Evolutionary conservation across 2,329 filamentous ascomycete genomes (phyloP).

Genomic region (Exophiala dermatitidis): DNA sequence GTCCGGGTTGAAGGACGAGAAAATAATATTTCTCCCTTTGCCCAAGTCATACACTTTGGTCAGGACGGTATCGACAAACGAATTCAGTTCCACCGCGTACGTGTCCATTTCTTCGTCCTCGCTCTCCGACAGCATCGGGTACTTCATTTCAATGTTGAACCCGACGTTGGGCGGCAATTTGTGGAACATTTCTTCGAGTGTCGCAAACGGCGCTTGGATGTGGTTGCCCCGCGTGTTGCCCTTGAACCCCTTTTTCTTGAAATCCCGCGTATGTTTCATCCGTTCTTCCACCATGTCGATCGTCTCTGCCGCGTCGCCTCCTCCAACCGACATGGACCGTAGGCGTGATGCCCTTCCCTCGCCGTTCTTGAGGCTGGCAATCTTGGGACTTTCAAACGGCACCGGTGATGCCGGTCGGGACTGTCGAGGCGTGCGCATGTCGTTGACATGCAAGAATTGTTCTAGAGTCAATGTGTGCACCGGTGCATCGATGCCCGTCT

Average conservation of each 20-base stretch:
- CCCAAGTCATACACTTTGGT: constrained; percentile 82
- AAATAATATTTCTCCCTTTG: constrained; percentile 81
- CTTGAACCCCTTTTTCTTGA: constrained; percentile 91
- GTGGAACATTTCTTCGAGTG: constrained; percentile 84
- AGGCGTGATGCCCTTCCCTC: constrained; percentile 30
- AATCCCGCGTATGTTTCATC: constrained; percentile 96
- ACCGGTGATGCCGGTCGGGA: constrained; percentile 44
- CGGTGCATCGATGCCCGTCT: constrained; percentile 93
- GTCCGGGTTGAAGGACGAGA: constrained; percentile 95
- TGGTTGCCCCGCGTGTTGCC: constrained; percentile 89
- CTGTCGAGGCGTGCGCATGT: constrained; percentile 42
- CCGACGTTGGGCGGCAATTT: constrained; percentile 75
- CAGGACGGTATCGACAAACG: constrained; percentile 89
- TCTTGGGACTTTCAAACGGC: constrained; percentile 16
- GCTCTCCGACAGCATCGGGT: constrained; percentile 93
- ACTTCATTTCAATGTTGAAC: constrained; percentile 99
- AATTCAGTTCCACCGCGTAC: constrained; percentile 91
- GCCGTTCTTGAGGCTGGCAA: constrained; percentile 25
- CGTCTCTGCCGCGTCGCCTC: constrained; percentile 38
- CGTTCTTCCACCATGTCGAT: constrained; percentile 61
- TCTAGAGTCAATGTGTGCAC: constrained; percentile 92
- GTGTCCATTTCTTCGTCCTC: constrained; percentile 96
- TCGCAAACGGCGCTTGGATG: constrained; percentile 93
- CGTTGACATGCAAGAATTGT: constrained; percentile 85
- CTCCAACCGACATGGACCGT: constrained; percentile 56